Evolutionary conservation across 2,329 filamentous ascomycete species (phyloP), one percentile per base, ranked within the genome.

Genomic region (Biscogniauxia mediterranea): DNA sequence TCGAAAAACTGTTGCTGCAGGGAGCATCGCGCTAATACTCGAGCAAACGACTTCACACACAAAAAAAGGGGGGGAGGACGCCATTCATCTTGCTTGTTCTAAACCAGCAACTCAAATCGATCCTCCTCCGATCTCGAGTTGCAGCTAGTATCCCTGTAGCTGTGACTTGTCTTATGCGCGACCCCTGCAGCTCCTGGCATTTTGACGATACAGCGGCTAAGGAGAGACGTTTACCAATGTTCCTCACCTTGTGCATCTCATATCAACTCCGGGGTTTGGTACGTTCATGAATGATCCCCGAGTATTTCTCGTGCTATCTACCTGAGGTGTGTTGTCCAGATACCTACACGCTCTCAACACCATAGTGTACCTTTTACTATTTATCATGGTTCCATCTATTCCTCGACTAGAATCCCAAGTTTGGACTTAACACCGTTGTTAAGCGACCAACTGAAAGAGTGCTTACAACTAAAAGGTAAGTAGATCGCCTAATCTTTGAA

Each of bases 121-220:
- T n/a, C 38, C 15, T n/a, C n/a, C n/a, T n/a, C n/a, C 38, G 38
- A 46, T 46, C 38, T 46, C 11, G 60, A 57, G 32, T n/a, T 23
- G 53, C 19, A 55, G 28, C 52, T 55, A 56, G 15, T 52, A 46
- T 46, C 62, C 61, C 61, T 65, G 64, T 56, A 54, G 57, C 54
- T 58, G 42, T 59, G 59, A 23, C 51, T 56, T 53, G 54, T 38
- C 57, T 58, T 52, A 59, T 64, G 65, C 55, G 55, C 49, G 20
- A 61, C 57, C 63, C 63, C 61, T 65, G 63, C 56, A 64, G 53
- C 55, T 54, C 50, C 58, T 54, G 58, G 55, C 54, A 25, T 13
- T 52, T 52, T 5, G 21, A 25, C 50, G 50, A 60, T 55, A 53
- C 57, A 52, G 65, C 65, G 63, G 54, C 55, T 67, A 65, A 5